A percentile compares a stretch with the other conserved stretches of the same genome.
These are phyloP conservation scores for Vanrija pseudolonga DNA, from an alignment of 1,284 basidiomycete species.

Conservation along the genomic window DNA sequence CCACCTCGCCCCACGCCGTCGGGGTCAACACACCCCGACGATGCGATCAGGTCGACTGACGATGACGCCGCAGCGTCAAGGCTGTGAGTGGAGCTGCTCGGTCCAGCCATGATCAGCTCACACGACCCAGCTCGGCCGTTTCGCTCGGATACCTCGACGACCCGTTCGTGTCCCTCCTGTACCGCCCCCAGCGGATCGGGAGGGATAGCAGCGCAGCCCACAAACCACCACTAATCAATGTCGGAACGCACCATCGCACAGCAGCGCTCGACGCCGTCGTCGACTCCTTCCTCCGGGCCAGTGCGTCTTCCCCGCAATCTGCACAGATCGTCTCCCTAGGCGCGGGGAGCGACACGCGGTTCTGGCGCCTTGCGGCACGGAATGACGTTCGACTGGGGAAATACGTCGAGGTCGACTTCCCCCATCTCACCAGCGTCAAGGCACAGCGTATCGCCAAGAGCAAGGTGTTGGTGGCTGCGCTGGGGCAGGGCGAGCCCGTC, in stretches of 20 bases:
- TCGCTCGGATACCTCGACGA: conserved; percentile 71
- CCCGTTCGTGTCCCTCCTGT: conserved; percentile 62
- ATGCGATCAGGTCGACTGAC: conserved; percentile 67
- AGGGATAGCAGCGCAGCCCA: not conserved
- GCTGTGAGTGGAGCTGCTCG: conserved; percentile 52
- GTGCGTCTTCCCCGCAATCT: conserved; percentile 28
- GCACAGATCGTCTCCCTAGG: conserved; percentile 84
- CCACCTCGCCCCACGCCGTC: conserved; percentile 7
- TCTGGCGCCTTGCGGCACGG: conserved; percentile 82
- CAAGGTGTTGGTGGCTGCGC: not conserved
- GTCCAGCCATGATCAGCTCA: not conserved
- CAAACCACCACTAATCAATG: conserved; percentile 79
- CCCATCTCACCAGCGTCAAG: conserved; percentile 77
- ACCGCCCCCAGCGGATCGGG: conserved; percentile 51
- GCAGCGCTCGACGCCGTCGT: conserved; percentile 76
- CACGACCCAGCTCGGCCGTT: conserved; percentile 58
- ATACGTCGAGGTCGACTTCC: conserved; percentile 90
- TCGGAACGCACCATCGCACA: conserved; percentile 86
- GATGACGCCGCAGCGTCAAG: conserved; percentile 70
- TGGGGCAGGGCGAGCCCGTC: not conserved
- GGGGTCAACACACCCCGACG: conserved; percentile 49
- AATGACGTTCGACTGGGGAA: not conserved
- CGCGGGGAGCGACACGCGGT: conserved; percentile 88
- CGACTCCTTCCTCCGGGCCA: conserved; percentile 61
- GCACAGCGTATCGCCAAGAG: conserved; percentile 64